A percentile compares a stretch with the other conserved stretches of the same genome.
These are phyloP conservation scores for Medicago arabica DNA, from an alignment of 306 rosid genomes.

Conservation along the genomic window DNA sequence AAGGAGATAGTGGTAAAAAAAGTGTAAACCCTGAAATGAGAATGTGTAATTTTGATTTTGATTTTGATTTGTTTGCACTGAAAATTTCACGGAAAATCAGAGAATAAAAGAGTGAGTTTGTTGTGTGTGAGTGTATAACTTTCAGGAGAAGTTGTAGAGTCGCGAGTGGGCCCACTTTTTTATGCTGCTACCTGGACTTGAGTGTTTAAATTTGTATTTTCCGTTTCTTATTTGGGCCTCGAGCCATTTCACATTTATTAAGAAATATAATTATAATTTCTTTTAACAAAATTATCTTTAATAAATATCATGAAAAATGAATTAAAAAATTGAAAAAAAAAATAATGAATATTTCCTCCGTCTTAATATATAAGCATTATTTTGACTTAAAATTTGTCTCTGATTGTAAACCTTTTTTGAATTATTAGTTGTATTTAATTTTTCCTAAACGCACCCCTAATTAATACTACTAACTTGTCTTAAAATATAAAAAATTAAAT, in stretches of 20 bases:
- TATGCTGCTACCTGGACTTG: neutral
- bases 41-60: neutral
- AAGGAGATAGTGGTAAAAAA: neutral
- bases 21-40: neutral
- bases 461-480: too few relatives aligned
- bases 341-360: too few relatives aligned
- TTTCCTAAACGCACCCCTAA: too few relatives aligned
- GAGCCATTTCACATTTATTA: neutral
- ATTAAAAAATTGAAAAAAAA: too few relatives aligned
- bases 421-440: too few relatives aligned
- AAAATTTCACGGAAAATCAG: conserved; percentile 10
- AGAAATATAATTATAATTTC: too few relatives aligned
- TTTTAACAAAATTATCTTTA: too few relatives aligned
- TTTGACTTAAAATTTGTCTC: too few relatives aligned
- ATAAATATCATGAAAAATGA: too few relatives aligned
- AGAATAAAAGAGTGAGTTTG: neutral
- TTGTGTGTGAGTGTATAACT: neutral
- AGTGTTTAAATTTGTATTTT: neutral
- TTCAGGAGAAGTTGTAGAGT: neutral
- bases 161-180: neutral
- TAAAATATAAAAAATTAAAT: too few relatives aligned
- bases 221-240: neutral
- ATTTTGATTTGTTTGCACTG: neutral
- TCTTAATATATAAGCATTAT: too few relatives aligned
- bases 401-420: too few relatives aligned